These are phyloP conservation scores for Fusarium compactum DNA, from an alignment of 2,329 filamentous ascomycete genomes.

Conservation along the genomic window DNA sequence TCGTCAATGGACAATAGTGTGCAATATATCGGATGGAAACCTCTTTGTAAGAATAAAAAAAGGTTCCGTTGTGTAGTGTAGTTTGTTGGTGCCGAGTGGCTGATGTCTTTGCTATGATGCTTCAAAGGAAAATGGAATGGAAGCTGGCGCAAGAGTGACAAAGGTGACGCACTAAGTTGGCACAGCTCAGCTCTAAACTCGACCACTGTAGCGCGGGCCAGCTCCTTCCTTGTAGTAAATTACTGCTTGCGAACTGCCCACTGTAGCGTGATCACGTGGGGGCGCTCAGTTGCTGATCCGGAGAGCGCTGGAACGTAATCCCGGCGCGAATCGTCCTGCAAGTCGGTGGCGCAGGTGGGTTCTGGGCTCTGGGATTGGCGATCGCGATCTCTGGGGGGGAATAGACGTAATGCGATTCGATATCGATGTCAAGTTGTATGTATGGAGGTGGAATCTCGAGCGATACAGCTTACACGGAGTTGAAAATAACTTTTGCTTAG, in stretches of 20 bases:
- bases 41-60: background rate
- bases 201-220: constrained; percentile 18
- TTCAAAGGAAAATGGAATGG: constrained; percentile 8
- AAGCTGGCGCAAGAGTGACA: constrained; percentile 33
- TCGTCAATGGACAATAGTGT: constrained; percentile 21
- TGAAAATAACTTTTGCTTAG: constrained; percentile 1
- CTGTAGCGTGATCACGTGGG: constrained; percentile 1
- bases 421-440: background rate
- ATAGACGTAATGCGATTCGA: constrained; percentile 12
- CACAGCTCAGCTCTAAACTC: constrained; percentile 28
- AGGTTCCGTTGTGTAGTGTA: background rate
- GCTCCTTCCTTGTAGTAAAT: constrained; percentile 35
- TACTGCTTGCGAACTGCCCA: constrained; percentile 32
- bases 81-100: background rate
- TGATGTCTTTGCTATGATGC: constrained; percentile 29
- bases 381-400: constrained; percentile 36
- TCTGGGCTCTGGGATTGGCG: constrained; percentile 10
- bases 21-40: background rate
- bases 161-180: constrained; percentile 46
- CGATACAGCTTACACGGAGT: background rate
- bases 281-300: background rate
- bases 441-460: background rate
- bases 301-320: constrained; percentile 31
- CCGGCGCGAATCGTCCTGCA: constrained; percentile 13
- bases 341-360: constrained; percentile 16